These are phyloP conservation scores for Adansonia digitata DNA, from an alignment of 345 rosid species.

Conservation along the genomic window DNA sequence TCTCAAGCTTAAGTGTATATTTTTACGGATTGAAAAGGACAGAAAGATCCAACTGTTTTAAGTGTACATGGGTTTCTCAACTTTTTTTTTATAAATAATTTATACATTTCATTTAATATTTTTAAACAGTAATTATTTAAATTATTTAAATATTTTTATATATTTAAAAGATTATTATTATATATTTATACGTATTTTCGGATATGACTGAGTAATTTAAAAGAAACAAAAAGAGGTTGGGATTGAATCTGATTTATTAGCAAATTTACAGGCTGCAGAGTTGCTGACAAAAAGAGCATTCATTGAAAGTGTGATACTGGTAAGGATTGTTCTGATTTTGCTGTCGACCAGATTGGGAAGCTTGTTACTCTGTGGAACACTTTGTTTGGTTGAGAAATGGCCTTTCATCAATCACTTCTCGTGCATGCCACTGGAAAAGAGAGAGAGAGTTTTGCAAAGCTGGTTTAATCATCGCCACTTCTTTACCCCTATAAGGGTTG, in stretches of 20 bases:
- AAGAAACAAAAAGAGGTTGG: too few relatives aligned
- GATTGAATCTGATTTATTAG: not conserved
- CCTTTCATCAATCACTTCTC: constrained; percentile 48
- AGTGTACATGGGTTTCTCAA: too few relatives aligned
- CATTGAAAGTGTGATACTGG: constrained; percentile 27
- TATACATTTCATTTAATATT: too few relatives aligned
- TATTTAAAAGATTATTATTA: too few relatives aligned
- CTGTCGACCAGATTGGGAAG: constrained; percentile 73
- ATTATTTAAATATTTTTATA: too few relatives aligned
- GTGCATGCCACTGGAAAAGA: constrained; percentile 40
- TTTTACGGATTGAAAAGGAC: not conserved
- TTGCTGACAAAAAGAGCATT: constrained; percentile 19
- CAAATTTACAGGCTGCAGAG: constrained; percentile 37
- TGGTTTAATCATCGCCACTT: constrained; percentile 39
- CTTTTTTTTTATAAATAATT: too few relatives aligned
- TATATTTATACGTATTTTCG: too few relatives aligned
- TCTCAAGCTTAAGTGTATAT: not conserved
- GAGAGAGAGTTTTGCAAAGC: constrained; percentile 53
- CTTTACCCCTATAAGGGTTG: constrained; percentile 50
- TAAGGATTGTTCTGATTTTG: constrained; percentile 37
- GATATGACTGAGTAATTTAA: too few relatives aligned
- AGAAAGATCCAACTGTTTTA: not conserved
- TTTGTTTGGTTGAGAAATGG: constrained; percentile 40
- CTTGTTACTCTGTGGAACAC: constrained; percentile 55
- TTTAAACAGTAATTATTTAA: too few relatives aligned